These are phyloP conservation scores for Populus alba DNA, from an alignment of 345 rosid species.

Conservation along the genomic window DNA sequence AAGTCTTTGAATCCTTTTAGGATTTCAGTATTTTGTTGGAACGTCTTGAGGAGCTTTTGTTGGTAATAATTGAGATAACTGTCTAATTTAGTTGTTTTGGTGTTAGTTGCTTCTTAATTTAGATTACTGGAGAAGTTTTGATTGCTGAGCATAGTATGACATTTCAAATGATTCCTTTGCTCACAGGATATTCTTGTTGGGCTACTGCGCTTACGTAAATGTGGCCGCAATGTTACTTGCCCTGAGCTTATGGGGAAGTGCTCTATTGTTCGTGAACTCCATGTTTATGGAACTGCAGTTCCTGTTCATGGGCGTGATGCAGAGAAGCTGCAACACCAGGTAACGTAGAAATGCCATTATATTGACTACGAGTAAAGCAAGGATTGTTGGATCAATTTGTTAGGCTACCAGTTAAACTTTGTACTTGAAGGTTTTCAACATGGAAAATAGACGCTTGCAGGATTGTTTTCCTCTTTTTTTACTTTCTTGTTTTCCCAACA, in stretches of 20 bases:
- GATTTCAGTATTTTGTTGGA: not conserved
- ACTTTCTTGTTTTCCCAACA: constrained; percentile 10
- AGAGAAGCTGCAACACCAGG: constrained; percentile 99
- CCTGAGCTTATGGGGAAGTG: constrained; percentile 89
- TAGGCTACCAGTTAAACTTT: not conserved
- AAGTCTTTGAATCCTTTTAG: not conserved
- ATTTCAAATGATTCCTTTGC: constrained; percentile 14
- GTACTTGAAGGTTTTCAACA: not conserved
- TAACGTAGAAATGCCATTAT: constrained; percentile 12
- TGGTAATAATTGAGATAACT: not conserved
- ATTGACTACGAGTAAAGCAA: not conserved
- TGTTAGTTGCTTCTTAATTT: not conserved
- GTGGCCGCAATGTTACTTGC: constrained; percentile 81
- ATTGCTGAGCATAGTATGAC: not conserved
- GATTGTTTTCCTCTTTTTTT: not conserved
- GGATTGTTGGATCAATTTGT: not conserved
- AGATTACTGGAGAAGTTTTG: not conserved
- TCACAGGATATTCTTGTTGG: constrained; percentile 95
- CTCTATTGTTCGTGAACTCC: constrained; percentile 96
- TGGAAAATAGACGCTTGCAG: not conserved
- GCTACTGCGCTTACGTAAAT: constrained; percentile 77
- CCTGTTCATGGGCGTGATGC: constrained; percentile 97
- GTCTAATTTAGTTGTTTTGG: not conserved
- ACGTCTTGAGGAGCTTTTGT: not conserved
- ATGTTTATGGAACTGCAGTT: constrained; percentile 99